Percentiles rank a stretch among this genome's conserved stretches.
These are phyloP conservation scores for Saprolegnia diclina DNA, from an alignment of 352 stramenopile genomes.

Conservation along the genomic window DNA sequence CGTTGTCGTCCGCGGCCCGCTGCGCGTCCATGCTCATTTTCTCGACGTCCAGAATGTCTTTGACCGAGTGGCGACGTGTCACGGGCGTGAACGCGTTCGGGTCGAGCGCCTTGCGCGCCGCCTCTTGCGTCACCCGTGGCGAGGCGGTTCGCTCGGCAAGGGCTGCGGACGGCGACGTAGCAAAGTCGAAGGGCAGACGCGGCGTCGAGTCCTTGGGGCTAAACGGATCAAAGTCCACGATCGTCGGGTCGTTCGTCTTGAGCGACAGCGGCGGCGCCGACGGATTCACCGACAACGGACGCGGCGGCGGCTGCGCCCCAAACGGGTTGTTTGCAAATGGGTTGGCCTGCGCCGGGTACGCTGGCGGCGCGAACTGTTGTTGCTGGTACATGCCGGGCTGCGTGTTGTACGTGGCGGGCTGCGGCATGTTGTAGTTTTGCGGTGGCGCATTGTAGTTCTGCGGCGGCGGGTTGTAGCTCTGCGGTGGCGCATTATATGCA, in stretches of 20 bases:
- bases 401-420: not conserved
- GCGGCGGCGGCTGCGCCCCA: not conserved
- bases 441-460: not conserved
- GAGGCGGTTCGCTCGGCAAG: constrained; percentile 44
- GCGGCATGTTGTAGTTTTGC: not conserved
- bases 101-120: constrained; percentile 49
- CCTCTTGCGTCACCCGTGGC: constrained; percentile 55
- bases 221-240: constrained; percentile 75
- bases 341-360: not conserved
- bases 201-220: constrained; percentile 55
- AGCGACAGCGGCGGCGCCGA: constrained; percentile 10
- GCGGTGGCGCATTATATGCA: not conserved
- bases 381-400: not conserved
- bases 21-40: constrained; percentile 23
- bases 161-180: constrained; percentile 28
- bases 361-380: not conserved
- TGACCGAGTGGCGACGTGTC: constrained; percentile 11
- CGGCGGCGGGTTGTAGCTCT: not conserved
- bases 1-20: constrained; percentile 39
- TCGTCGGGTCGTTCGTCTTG: constrained; percentile 32
- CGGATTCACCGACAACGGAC: not conserved
- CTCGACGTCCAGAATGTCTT: constrained; percentile 21
- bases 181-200: constrained; percentile 47
- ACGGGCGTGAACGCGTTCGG: constrained; percentile 38
- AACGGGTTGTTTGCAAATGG: constrained; percentile 18